Percentiles rank a stretch among this genome's conserved stretches.
phyloP scores from a whole-genome alignment of 768 basidiomycete genomes.

The Xerocomus spinulosus region DNA sequence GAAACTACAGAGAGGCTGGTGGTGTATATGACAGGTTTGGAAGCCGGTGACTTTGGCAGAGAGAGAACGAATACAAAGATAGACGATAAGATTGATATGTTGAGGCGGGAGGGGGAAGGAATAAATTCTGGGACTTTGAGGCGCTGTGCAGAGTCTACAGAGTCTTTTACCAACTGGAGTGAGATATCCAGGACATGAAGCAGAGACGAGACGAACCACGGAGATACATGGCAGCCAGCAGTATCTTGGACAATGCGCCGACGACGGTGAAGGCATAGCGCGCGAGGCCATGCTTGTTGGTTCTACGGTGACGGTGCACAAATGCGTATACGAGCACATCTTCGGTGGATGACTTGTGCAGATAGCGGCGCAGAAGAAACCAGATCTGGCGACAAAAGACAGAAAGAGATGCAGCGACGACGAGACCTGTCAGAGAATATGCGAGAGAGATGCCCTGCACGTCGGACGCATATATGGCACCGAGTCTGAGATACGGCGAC shows the following conservation, averaged over 20 bases:
- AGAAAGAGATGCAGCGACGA: constrained; percentile 53
- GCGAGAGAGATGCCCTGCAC: constrained; percentile 41
- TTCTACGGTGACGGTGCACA: constrained; percentile 50
- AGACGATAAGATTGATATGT: constrained; percentile 40
- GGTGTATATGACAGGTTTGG: constrained; percentile 50
- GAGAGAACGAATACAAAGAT: constrained; percentile 47
- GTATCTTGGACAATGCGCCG: constrained; percentile 43
- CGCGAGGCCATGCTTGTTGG: constrained; percentile 40
- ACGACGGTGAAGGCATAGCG: constrained; percentile 41
- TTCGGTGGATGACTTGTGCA: constrained; percentile 59
- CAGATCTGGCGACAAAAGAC: constrained; percentile 63
- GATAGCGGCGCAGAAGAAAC: constrained; percentile 74
- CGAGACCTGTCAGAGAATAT: constrained; percentile 44
- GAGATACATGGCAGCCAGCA: constrained; percentile 59
- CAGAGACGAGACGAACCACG: constrained; percentile 45
- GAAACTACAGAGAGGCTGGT: constrained; percentile 56
- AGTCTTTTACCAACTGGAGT: constrained; percentile 37
- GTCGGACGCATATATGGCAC: constrained; percentile 59
- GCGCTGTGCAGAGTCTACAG: constrained; percentile 48
- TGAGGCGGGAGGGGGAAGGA: constrained; percentile 33
- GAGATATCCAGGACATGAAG: constrained; percentile 1
- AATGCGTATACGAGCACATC: constrained; percentile 62
- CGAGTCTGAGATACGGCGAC: constrained; percentile 64
- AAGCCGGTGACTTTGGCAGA: constrained; percentile 49
- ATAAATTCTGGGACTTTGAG: constrained; percentile 38